Percentiles rank a stretch among this genome's conserved stretches.
These are phyloP conservation scores for Mortierella antarctica DNA, from an alignment of 192 early-diverging fungal species.

Conservation along the genomic window DNA sequence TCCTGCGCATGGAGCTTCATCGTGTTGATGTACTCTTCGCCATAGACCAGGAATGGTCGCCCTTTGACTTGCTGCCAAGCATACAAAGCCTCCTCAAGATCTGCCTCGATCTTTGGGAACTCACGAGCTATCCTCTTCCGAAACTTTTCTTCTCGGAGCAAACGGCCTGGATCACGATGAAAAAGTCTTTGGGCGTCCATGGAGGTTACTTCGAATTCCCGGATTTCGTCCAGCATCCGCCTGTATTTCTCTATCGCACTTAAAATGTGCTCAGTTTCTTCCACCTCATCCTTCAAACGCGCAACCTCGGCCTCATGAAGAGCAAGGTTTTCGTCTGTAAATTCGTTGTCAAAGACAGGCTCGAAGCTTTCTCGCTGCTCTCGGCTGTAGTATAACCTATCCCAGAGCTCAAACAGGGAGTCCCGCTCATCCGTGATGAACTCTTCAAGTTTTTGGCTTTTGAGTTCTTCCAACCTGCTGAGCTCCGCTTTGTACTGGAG, in stretches of 20 bases:
- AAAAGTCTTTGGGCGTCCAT: conserved; percentile 56
- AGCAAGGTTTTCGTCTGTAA: conserved; percentile 46
- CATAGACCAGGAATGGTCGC: conserved; percentile 56
- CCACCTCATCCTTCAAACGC: conserved; percentile 40
- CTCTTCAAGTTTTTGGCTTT: conserved; percentile 53
- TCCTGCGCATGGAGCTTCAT: conserved; percentile 37
- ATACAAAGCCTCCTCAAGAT: conserved; percentile 48
- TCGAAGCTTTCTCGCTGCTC: conserved; percentile 42
- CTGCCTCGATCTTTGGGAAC: conserved; percentile 53
- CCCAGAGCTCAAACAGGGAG: conserved; percentile 51
- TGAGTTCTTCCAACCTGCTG: conserved; percentile 45
- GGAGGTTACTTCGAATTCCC: conserved; percentile 48
- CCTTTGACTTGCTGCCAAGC: conserved; percentile 53
- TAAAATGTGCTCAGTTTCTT: conserved; percentile 57
- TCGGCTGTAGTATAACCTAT: conserved; percentile 49
- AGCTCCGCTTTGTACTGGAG: conserved; percentile 58
- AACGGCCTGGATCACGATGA: conserved; percentile 60
- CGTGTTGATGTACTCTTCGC: conserved; percentile 51
- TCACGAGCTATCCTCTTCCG: conserved; percentile 56
- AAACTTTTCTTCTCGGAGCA: conserved; percentile 63
- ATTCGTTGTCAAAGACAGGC: conserved; percentile 22
- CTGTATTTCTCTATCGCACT: conserved; percentile 52
- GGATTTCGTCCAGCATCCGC: conserved; percentile 50
- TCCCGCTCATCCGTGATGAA: conserved; percentile 56
- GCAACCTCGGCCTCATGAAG: conserved; percentile 56